phyloP scores from a whole-genome alignment of 2,329 filamentous ascomycete genomes.

The Fusarium oxysporum region DNA sequence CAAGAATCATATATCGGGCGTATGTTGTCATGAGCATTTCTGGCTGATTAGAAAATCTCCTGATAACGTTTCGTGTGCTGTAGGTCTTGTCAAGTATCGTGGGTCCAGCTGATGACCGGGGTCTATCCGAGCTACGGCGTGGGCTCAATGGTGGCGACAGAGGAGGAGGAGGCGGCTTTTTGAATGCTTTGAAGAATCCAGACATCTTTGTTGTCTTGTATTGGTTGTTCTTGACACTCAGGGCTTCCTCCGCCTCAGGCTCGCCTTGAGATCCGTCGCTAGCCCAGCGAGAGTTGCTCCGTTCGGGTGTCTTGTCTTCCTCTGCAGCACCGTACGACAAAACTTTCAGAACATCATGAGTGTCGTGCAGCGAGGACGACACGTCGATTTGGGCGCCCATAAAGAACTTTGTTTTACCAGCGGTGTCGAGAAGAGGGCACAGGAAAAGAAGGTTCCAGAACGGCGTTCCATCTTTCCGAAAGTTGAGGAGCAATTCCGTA shows the following conservation, averaged over 20 bases:
- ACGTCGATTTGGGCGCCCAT: slow-evolving; percentile 69
- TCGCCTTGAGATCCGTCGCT: slow-evolving; percentile 33
- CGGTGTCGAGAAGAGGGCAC: slow-evolving; percentile 61
- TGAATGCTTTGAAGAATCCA: slow-evolving; percentile 52
- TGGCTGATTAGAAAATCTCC: slow-evolving; percentile 32
- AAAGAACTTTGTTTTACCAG: slow-evolving; percentile 63
- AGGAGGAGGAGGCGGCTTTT: slow-evolving; percentile 39
- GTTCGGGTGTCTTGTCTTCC: slow-evolving; percentile 31
- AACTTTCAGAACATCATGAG: slow-evolving; percentile 63
- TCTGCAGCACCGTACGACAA: slow-evolving; percentile 53
- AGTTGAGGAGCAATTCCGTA: slow-evolving; percentile 64
- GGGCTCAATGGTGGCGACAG: slow-evolving; percentile 43
- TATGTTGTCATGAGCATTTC: slow-evolving; percentile 45
- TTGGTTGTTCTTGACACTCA: slow-evolving; percentile 37
- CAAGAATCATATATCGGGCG: slow-evolving; percentile 49
- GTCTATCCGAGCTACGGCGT: slow-evolving; percentile 43
- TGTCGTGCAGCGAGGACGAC: slow-evolving; percentile 63
- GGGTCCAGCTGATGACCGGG: slow-evolving; percentile 40
- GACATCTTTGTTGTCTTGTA: slow-evolving; percentile 45
- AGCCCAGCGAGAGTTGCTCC: slow-evolving; percentile 22
- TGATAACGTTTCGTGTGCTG: slow-evolving; percentile 44
- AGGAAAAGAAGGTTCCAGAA: slow-evolving; percentile 69
- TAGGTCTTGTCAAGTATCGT: slow-evolving; percentile 41
- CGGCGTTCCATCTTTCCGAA: slow-evolving; percentile 61
- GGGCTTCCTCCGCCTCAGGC: slow-evolving; percentile 45